phyloP scores from a whole-genome alignment of 108 stramenopile species.

The Conticribra guillardii region DNA sequence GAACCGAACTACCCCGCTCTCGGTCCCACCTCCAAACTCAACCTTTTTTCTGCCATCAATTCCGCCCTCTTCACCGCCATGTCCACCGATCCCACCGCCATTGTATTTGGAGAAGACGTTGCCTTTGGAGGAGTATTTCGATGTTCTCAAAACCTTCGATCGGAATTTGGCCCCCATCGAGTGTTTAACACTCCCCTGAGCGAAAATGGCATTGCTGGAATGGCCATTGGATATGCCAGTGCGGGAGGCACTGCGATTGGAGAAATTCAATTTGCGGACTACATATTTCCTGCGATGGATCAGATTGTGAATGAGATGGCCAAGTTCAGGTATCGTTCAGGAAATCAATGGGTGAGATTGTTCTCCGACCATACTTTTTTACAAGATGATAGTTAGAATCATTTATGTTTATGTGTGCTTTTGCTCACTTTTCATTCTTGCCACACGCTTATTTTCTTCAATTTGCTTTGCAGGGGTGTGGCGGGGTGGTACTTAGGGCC shows the following conservation, averaged over 20 bases:
- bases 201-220: constrained; percentile 93
- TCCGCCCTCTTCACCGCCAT: constrained; percentile 74
- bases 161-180: constrained; percentile 86
- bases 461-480: too few relatives aligned
- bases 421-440: too few relatives aligned
- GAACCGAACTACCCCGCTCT: constrained; percentile 35
- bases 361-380: too few relatives aligned
- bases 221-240: constrained; percentile 96
- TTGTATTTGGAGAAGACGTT: constrained; percentile 98
- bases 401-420: too few relatives aligned
- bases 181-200: constrained; percentile 95
- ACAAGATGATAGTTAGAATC: too few relatives aligned
- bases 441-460: too few relatives aligned
- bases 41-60: constrained; percentile 85
- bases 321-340: constrained; percentile 92
- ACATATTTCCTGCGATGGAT: constrained; percentile 94
- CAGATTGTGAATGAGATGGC: constrained; percentile 99
- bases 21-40: constrained; percentile 46
- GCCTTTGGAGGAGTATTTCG: constrained; percentile 99
- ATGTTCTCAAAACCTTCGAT: constrained; percentile 71
- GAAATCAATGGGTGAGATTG: constrained; percentile 98
- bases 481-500: constrained; percentile 91
- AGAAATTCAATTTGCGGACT: constrained; percentile 98
- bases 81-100: constrained; percentile 70
- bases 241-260: constrained; percentile 96